Evolutionary conservation across 2,329 filamentous ascomycete genomes (phyloP), one percentile per base, ranked within the genome.

Genomic region (Epichloe coenophiala): DNA sequence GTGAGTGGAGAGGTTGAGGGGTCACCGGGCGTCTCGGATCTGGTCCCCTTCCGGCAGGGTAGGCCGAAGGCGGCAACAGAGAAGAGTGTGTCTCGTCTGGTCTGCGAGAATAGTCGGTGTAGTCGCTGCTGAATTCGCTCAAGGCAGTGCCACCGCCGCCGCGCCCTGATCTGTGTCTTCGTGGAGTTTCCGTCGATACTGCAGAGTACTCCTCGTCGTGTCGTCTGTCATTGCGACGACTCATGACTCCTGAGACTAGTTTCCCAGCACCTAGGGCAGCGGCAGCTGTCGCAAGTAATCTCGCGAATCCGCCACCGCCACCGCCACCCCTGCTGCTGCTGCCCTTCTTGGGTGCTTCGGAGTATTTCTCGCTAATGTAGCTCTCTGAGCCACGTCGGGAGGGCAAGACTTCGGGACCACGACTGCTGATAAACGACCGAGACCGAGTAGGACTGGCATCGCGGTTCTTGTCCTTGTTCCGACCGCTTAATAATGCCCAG

Each of bases 311-410:
- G 17, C 76, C 75, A 38, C 69, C 80, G 17, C 76, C 75, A 38
- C 69, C 17, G 17, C 17, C 17, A 2, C 17, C 17, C 17, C 17
- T 17, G 17, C 17, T 17, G 17, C 17, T 64, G 51, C 61, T 64
- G 51, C 61, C 64, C 59, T 63, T 71, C 23, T 68, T 68, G 31
- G 59, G 56, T 49, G 62, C 55, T n/a, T 81, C 75, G 0, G 76
- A 77, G 51, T 77, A 76, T 62, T 88, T 87, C 56, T 88, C 83
- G 39, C 84, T 77, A 36, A 76, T 67, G 55, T 80, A 82, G 48
- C 80, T 84, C 4, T 71, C 72, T 0, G 78, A 82, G 3, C 63
- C 71, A 33, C 70, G 67, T 41, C 75, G 69, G 0, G 77, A 80
- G 1, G 76, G 66, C 9, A 78, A 59, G 2, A 77, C 74, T 52